Evolutionary conservation across 2,329 filamentous ascomycete species (phyloP), one percentile per base, ranked within the genome.

Genomic region (Xylariales sp.): DNA sequence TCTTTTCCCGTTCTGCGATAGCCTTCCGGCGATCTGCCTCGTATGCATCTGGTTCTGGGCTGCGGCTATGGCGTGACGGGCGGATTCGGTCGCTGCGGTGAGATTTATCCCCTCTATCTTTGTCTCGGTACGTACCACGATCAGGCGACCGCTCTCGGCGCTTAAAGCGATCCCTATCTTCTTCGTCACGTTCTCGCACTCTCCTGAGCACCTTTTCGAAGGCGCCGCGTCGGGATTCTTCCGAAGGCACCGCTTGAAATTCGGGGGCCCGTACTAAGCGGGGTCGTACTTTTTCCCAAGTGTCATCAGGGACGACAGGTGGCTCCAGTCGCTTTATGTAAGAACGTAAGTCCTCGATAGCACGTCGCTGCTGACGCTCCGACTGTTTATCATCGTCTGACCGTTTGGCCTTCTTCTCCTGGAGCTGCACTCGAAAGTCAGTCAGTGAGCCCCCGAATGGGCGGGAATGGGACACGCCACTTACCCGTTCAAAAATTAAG

Each of bases 21-120:
- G 91, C 91, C 61, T 91, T 93, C 54, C 89, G 85, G 48, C 93
- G 82, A 59, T 98, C 93, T 43, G 90, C 93, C 63, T 97, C 93
- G 62, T 98, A 98, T 15, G 88, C 80, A 65, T 98, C 90, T 41
- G 80, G 78, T 62, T 97, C 93, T n/a, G 89, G 90, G 51, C 85
- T 90, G 53, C 89, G 88, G 57, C 87, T 94, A 51, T 79, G 78
- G 51, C 87, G 72, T 50, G 66, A 64, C 54, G 70, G 64, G 53
- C 77, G 76, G 49, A 66, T 70, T 50, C 69, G 67, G 43, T 60
- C 56, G 55, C 68, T 67, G 48, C 78, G 77, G 61, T 81, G 76
- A 64, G 75, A 72, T 66, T 77, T 71, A 63, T 83, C 80, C 69
- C 76, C 74, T 62, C 72, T 67, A 29, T 76, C 80, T 46, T 51